Base-by-base conservation (phyloP, 2,329 filamentous ascomycete species). In the Botrytis squamosa region DNA sequence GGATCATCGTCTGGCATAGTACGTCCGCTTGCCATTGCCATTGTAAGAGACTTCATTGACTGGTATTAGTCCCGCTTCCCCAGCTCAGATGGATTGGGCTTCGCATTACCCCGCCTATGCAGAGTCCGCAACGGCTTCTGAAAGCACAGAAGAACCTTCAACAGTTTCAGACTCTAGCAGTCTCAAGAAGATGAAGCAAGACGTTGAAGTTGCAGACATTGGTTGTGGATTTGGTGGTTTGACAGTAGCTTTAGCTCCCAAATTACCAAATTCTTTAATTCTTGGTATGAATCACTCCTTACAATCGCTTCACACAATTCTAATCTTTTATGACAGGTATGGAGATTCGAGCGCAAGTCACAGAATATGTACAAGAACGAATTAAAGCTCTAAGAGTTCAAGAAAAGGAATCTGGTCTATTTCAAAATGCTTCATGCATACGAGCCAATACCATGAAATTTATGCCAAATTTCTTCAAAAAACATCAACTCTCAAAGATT, bases 391-490 rank as follows among this genome's bases (percentile, higher is more conserved):
- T 98, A 29, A 90, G 96, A 6, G 84, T 86, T 20, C 91, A 95
- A 80, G 87, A 89, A 76, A 80, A 84, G 9, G 84, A 85, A 9
- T 81, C 82, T 42, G 82, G 84, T 69, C 83, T 85, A 65, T 98
- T 94, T 82, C 92, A 97, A 81, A 99, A 99, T 82, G 91, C 95
- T 71, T 91, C 92, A 49, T 97, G 94, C 81, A 86, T 99, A 66
- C 91, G 96, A 75, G 93, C 93, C 77, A 99, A 99, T 85, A 93
- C 94, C 8, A 99, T 99, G 96, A 99, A 99, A 82, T 99, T 98
- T 83, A 86, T 99, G n/a, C 95, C 97, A 75, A 98, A 99, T 81
- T 97, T 98, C 86, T 98, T 99, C 86, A 85, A 84, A 72, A 92
- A 91, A 80, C 86, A 84, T 22, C 95, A 98, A 81, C 89, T 99